Evolutionary conservation across 2,329 filamentous ascomycete species (phyloP).

Genomic region (Neocatenulostroma microsporum): DNA sequence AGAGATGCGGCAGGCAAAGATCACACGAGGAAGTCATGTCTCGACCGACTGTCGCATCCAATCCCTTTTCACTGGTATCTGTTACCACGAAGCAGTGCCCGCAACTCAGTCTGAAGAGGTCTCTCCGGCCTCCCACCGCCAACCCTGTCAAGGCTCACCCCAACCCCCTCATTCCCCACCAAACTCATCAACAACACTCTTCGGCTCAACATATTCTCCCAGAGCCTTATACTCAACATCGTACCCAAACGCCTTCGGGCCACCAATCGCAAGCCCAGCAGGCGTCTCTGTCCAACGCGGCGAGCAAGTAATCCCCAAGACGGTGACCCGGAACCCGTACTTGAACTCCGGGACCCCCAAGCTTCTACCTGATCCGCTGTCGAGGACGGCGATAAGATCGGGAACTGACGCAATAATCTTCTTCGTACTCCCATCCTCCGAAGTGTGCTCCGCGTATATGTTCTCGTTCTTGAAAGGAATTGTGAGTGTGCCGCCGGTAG

Average conservation of each 20-base stretch:
- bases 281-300: slow-evolving; percentile 47
- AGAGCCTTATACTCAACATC: slow-evolving; percentile 44
- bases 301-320: slow-evolving; percentile 49
- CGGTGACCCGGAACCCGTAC: slow-evolving; percentile 46
- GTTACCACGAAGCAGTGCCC: too few relatives aligned
- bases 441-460: slow-evolving; percentile 47
- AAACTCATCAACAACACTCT: slow-evolving; percentile 48
- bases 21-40: too few relatives aligned
- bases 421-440: slow-evolving; percentile 30
- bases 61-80: too few relatives aligned
- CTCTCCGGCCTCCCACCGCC: too few relatives aligned
- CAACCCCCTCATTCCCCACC: slow-evolving; percentile 9
- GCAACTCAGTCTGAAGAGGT: too few relatives aligned
- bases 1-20: too few relatives aligned
- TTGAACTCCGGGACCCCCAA: slow-evolving; percentile 49
- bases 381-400: slow-evolving; percentile 44
- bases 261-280: slow-evolving; percentile 44
- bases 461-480: slow-evolving; percentile 71
- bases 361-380: slow-evolving; percentile 42
- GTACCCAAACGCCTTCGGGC: slow-evolving; percentile 44
- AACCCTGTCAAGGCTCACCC: too few relatives aligned
- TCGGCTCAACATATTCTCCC: slow-evolving; percentile 46
- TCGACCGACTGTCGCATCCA: too few relatives aligned
- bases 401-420: slow-evolving; percentile 43
- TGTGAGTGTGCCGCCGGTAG: slow-evolving; percentile 44